Percentiles rank a stretch among this genome's conserved stretches.
Conservation (phyloP, 768 basidiomycete species). For the Cystofilobasidium macerans region DNA sequence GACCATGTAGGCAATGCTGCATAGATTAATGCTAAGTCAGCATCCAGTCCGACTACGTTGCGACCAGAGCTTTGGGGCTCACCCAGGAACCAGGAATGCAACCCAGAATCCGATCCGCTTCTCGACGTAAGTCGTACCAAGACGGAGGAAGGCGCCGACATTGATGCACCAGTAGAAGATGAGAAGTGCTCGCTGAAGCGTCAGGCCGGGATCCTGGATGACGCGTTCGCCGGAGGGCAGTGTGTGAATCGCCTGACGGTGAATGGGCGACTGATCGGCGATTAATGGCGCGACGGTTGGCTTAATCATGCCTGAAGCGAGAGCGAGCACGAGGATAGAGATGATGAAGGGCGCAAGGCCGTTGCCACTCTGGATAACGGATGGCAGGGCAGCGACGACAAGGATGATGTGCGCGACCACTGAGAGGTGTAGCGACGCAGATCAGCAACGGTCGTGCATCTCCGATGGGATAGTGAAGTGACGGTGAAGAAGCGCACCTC, state of each 20-base stretch:
- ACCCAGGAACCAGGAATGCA: conserved; percentile 35
- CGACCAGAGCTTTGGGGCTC: conserved; percentile 29
- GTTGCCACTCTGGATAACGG: conserved; percentile 6
- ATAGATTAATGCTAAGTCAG: background rate
- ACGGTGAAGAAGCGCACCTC: background rate
- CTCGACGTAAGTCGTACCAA: conserved; percentile 35
- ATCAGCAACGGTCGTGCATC: background rate
- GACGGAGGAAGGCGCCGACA: conserved; percentile 19
- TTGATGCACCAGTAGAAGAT: conserved; percentile 24
- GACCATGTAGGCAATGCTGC: no score
- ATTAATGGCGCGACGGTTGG: conserved; percentile 36
- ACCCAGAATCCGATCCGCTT: conserved; percentile 38
- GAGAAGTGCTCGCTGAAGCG: background rate
- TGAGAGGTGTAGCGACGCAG: background rate
- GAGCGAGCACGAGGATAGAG: conserved; percentile 14
- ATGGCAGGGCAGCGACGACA: conserved; percentile 10
- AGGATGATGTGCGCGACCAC: conserved; percentile 12
- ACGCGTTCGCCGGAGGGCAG: conserved; percentile 10
- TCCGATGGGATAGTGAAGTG: background rate
- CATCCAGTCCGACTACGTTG: background rate
- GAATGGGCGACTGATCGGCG: conserved; percentile 37
- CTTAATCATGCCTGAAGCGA: conserved; percentile 31
- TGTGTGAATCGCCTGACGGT: conserved; percentile 8
- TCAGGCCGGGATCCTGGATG: conserved; percentile 13
- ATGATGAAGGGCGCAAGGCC: conserved; percentile 19